Evolutionary conservation across 768 basidiomycete species (phyloP), one percentile per base, ranked within the genome.

Genomic region (Boletus speciosus): DNA sequence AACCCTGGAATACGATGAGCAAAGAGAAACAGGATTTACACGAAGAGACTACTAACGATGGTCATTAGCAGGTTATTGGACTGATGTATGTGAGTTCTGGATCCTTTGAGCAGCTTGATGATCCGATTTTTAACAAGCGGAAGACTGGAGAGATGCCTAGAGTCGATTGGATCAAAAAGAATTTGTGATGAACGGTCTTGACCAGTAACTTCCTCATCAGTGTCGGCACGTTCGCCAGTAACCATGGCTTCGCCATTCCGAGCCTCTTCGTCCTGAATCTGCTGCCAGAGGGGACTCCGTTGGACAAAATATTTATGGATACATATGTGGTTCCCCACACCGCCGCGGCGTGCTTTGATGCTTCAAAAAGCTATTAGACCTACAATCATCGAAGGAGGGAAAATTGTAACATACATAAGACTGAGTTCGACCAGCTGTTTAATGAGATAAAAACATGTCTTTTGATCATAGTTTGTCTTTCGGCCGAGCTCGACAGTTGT

Each of bases 301-400:
- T 90, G 85, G 63, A 86, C 89, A 67, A 93, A 94, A 66, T 93
- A 84, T 61, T 81, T 87, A 73, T 93, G 93, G 42, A 96, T 82
- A 65, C 81, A 83, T 55, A 88, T 82, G 67, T 94, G 82, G 31
- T 83, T 82, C 25, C 89, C 88, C 15, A 89, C 78, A 16, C 90
- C 89, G 10, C 85, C 85, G 43, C 84, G 82, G 40, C 86, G 78
- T n/a, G 86, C 84, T 71, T 93, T 92, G 57, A 85, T 80, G 45
- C 85, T 91, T 52, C 6, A 50, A 41, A 55, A 49, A 36, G 15
- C 3, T 2, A 29, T 59, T 15, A 61, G 36, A 31, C 19, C 39
- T 42, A 50, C 1, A 47, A n/a, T 12, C n/a, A 34, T 15, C 0
- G 34, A 35, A 38, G 12, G 42, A 52, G 49, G 25, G 43, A 37